Evolutionary conservation across 768 basidiomycete species (phyloP), one percentile per base, ranked within the genome.

Genomic region (Sporobolomyces phaffii): DNA sequence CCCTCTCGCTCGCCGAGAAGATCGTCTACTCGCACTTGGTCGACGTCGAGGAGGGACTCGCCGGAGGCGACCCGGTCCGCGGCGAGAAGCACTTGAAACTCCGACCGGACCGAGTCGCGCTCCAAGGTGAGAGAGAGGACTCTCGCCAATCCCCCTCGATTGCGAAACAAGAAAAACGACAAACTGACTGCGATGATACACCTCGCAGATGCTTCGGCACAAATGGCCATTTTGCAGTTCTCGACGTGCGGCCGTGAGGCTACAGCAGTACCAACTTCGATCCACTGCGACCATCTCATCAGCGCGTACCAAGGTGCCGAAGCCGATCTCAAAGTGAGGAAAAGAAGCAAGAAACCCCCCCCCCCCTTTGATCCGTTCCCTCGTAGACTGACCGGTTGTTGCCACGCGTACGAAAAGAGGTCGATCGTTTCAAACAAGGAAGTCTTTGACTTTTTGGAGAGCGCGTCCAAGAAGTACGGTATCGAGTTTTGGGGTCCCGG

Each of bases 401-500:
- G n/a, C n/a, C n/a, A n/a, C n/a, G n/a, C n/a, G n/a, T n/a, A n/a
- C n/a, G n/a, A n/a, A n/a, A n/a, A 92, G 89, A 82, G 85, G 38
- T 91, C 93, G 9, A 86, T 97, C 68, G 81, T 85, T 43, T 85
- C 86, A 15, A 97, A 98, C 77, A 84, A 90, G 80, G 96, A 99
- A 77, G 94, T 99, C 17, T 99, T 97, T 74, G 90, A 98, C 75
- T 99, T 99, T 77, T 80, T 99, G 65, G 86, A 94, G 79, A 65
- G 64, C 33, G 74, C 75, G 11, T 58, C 78, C 5, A 72, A 77
- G 64, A 80, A 81, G 73, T 80, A 81, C 73, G 81, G 94, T 34
- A 96, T 98, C 74, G 94, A 94, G 69, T 99, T 99, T 84, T 99
- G 94, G 94, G 91, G 88, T 81, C 93, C 94, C 51, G 94, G 96